Conservation (phyloP, 2,329 filamentous ascomycete genomes). For the Bipolaris victoriae region DNA sequence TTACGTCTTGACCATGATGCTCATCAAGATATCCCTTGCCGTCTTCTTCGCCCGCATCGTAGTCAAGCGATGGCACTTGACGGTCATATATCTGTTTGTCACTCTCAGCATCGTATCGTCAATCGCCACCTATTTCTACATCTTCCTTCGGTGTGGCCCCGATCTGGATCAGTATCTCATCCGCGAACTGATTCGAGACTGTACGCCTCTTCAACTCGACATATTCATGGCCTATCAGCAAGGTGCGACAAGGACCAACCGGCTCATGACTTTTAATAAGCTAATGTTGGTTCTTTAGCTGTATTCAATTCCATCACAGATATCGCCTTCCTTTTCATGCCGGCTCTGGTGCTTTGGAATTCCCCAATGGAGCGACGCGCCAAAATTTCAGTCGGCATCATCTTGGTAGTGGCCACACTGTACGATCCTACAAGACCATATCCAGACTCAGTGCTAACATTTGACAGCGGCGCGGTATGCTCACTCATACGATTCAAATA, state of each 20-base stretch:
- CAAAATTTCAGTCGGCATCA: conserved; percentile 60
- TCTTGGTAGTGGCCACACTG: conserved; percentile 57
- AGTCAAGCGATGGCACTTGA: conserved; percentile 49
- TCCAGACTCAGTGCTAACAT: conserved; percentile 14
- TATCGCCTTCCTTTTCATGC: conserved; percentile 38
- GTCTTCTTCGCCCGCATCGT: conserved; percentile 55
- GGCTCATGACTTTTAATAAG: background rate
- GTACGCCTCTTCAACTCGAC: conserved; percentile 55
- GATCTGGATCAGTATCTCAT: conserved; percentile 38
- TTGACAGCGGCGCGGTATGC: conserved; percentile 58
- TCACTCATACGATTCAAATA: conserved; percentile 61
- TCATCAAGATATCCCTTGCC: conserved; percentile 54
- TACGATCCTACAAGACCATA: conserved; percentile 17
- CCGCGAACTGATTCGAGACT: conserved; percentile 46
- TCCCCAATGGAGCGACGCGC: conserved; percentile 61
- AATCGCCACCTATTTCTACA: conserved; percentile 56
- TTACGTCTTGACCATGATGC: conserved; percentile 50
- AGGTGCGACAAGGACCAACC: conserved; percentile 7
- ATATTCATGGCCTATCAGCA: conserved; percentile 58
- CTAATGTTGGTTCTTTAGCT: conserved; percentile 15
- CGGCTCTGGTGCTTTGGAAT: conserved; percentile 60
- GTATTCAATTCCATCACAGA: conserved; percentile 42
- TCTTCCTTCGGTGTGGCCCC: conserved; percentile 58
- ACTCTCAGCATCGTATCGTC: conserved; percentile 49
- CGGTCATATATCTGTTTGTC: conserved; percentile 42